Percentiles rank a stretch among this genome's conserved stretches.
Evolutionary conservation across 805 yeast species (phyloP).

Genomic region (Dipodascus geniculatus): DNA sequence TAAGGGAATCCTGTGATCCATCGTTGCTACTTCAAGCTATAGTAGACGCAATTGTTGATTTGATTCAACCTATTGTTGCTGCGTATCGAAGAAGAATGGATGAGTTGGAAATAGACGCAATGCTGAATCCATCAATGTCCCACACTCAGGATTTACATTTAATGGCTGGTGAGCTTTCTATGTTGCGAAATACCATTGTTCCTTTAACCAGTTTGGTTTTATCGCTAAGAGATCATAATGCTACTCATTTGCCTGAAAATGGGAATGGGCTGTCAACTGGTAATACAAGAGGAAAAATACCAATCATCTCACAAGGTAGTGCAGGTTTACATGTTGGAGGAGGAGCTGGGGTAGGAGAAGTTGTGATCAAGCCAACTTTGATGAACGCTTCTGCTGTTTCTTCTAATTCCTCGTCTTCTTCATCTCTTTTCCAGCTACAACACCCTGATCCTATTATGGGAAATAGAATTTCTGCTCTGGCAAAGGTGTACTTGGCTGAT

Average conservation of each 20-base stretch:
- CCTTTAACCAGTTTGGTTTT: conserved; percentile 38
- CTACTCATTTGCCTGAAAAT: conserved; percentile 4
- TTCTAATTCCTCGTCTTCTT: not conserved
- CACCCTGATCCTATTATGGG: not conserved
- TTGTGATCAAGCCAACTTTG: not conserved
- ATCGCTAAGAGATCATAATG: conserved; percentile 33
- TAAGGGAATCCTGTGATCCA: conserved; percentile 41
- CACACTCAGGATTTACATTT: conserved; percentile 44
- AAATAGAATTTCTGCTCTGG: conserved; percentile 29
- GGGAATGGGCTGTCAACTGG: not conserved
- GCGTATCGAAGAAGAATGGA: conserved; percentile 38
- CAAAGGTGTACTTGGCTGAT: conserved; percentile 40
- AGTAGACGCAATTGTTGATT: conserved; percentile 43
- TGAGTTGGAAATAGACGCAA: conserved; percentile 39
- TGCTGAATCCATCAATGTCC: conserved; percentile 36
- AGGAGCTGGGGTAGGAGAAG: not conserved
- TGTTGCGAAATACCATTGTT: conserved; percentile 34
- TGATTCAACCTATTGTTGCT: conserved; percentile 39
- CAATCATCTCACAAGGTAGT: not conserved
- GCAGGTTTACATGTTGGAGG: not conserved
- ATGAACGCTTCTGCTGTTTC: not conserved
- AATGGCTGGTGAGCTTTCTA: conserved; percentile 41
- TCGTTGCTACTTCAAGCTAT: conserved; percentile 44
- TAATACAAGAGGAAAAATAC: not conserved
- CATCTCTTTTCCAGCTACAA: not conserved